These are phyloP conservation scores for Boletus rex-veris DNA, from an alignment of 768 basidiomycete species.

Conservation along the genomic window DNA sequence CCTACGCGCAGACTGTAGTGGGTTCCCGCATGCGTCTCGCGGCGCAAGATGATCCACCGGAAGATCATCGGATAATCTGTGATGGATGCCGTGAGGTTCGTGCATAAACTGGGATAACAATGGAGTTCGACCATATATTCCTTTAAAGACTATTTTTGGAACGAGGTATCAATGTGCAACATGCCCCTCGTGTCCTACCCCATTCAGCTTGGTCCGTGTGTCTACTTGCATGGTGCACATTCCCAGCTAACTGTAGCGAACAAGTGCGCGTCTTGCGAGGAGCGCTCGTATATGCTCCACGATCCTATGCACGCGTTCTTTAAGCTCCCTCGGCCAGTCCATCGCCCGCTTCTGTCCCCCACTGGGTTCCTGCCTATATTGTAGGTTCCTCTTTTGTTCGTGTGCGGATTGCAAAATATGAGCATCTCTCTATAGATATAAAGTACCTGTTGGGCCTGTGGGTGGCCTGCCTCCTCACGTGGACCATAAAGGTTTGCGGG, in stretches of 20 bases:
- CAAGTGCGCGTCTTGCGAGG: slow-evolving; percentile 81
- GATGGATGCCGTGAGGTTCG: slow-evolving; percentile 58
- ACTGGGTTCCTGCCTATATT: slow-evolving; percentile 66
- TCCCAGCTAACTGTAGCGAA: neutral
- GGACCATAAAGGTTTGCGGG: slow-evolving; percentile 55
- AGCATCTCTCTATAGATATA: slow-evolving; percentile 49
- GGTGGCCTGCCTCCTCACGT: slow-evolving; percentile 34
- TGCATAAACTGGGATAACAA: neutral
- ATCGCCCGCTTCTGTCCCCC: slow-evolving; percentile 51
- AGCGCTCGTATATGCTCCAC: slow-evolving; percentile 71
- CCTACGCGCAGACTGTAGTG: slow-evolving; percentile 67
- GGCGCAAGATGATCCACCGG: slow-evolving; percentile 28
- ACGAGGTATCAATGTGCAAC: slow-evolving; percentile 86
- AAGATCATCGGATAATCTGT: slow-evolving; percentile 61
- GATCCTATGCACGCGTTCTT: slow-evolving; percentile 86
- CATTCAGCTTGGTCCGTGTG: slow-evolving; percentile 66
- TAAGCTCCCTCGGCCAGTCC: slow-evolving; percentile 78
- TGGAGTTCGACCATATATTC: neutral
- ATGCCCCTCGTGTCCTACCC: slow-evolving; percentile 70
- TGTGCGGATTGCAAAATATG: neutral
- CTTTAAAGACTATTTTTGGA: slow-evolving; percentile 64
- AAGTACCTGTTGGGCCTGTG: slow-evolving; percentile 55
- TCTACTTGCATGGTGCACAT: neutral
- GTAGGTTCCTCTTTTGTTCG: slow-evolving; percentile 37
- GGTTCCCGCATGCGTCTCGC: slow-evolving; percentile 41